Evolutionary conservation across 176 grass and related monocot genomes (phyloP).

Genomic region (Pontederia crassipes): DNA sequence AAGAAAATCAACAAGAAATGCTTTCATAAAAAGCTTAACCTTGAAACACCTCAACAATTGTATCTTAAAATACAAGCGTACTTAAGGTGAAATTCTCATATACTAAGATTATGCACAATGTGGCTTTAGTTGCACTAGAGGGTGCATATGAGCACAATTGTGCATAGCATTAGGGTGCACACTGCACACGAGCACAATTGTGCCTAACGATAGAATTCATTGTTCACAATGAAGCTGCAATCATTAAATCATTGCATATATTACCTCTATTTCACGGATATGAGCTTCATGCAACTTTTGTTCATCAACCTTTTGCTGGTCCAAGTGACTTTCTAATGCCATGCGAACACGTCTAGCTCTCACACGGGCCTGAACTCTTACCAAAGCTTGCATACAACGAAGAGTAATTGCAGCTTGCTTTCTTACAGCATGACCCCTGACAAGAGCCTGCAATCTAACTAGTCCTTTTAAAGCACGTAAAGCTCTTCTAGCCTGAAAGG

Average conservation of each 20-base stretch:
- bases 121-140: no score
- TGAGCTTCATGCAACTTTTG: conserved; percentile 30
- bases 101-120: no score
- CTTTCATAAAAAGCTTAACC: no score
- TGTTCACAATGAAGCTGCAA: not conserved
- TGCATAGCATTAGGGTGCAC: not conserved
- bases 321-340: conserved; percentile 69
- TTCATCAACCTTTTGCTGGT: conserved; percentile 34
- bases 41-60: no score
- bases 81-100: no score
- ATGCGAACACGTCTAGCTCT: conserved; percentile 79
- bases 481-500: conserved; percentile 83
- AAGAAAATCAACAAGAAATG: no score
- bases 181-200: not conserved
- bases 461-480: conserved; percentile 78
- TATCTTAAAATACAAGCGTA: no score
- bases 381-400: conserved; percentile 89
- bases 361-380: conserved; percentile 83
- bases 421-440: conserved; percentile 90
- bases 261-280: conserved; percentile 85
- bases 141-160: no score
- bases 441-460: conserved; percentile 92
- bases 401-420: conserved; percentile 94
- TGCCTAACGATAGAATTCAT: not conserved
- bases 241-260: conserved; percentile 8